These are phyloP conservation scores for Raphanus hybrid DNA, from an alignment of 441 rosid genomes.

Conservation along the genomic window DNA sequence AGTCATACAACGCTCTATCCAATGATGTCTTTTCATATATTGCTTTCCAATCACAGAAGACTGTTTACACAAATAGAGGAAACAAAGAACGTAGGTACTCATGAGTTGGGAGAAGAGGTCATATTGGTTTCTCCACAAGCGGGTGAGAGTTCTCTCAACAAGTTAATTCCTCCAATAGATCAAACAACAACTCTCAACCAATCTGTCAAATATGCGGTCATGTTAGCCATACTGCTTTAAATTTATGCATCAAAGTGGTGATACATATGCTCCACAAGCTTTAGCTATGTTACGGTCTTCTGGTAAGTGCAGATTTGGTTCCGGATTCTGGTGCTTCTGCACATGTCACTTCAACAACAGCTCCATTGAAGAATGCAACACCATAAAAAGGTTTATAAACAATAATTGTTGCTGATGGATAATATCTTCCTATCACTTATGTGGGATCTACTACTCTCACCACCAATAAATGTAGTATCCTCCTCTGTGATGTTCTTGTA, in stretches of 20 bases:
- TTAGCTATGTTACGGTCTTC: neutral
- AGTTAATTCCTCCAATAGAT: neutral
- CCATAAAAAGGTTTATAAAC: neutral
- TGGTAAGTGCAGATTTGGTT: neutral
- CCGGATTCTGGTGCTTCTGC: neutral
- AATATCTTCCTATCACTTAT: neutral
- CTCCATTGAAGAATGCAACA: neutral
- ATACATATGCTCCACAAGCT: neutral
- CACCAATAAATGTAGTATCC: neutral
- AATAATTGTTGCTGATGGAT: neutral
- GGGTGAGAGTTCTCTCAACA: neutral
- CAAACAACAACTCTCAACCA: neutral
- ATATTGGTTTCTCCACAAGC: neutral
- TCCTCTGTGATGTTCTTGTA: neutral
- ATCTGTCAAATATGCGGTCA: neutral
- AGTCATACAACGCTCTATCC: neutral
- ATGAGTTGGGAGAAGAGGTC: neutral
- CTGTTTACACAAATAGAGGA: neutral
- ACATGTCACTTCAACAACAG: neutral
- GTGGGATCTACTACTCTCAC: neutral
- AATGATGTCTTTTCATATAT: neutral
- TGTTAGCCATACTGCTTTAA: neutral
- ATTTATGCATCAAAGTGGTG: neutral
- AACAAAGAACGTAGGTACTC: neutral
- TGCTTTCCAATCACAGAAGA: neutral